These are phyloP conservation scores for Globisporangium barbulae DNA, from an alignment of 352 stramenopile genomes.

Conservation along the genomic window DNA sequence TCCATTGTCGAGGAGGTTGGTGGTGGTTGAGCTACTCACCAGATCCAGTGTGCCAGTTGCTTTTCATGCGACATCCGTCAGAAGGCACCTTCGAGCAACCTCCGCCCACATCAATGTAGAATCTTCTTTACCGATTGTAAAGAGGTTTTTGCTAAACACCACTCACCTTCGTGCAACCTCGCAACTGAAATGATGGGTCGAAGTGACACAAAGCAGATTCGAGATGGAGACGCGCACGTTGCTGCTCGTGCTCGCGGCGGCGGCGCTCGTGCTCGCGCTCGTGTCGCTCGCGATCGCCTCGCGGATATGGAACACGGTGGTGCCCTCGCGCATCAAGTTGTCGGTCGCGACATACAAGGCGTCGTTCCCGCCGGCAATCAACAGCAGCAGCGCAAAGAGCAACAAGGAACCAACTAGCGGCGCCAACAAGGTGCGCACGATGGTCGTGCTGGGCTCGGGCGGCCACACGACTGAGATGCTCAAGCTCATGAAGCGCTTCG, in stretches of 20 bases:
- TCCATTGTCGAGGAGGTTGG: background rate
- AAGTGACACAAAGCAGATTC: background rate
- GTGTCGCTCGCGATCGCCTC: conserved; percentile 4
- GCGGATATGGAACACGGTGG: conserved; percentile 15
- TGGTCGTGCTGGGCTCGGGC: conserved; percentile 83
- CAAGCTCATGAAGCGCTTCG: conserved; percentile 86
- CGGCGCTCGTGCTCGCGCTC: conserved; percentile 10
- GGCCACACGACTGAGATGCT: conserved; percentile 96
- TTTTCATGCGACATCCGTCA: too few species aligned
- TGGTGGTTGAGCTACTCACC: background rate
- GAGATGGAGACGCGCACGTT: background rate
- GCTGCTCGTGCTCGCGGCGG: conserved; percentile 6
- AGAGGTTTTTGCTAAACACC: too few species aligned
- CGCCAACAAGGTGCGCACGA: conserved; percentile 34
- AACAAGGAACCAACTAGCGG: background rate
- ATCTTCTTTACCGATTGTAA: too few species aligned
- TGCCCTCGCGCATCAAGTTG: conserved; percentile 13
- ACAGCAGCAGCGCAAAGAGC: background rate
- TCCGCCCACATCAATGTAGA: too few species aligned
- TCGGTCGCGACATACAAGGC: conserved; percentile 7
- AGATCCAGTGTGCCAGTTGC: background rate
- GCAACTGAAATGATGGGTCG: background rate
- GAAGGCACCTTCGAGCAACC: too few species aligned
- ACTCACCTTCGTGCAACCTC: background rate
- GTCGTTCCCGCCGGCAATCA: background rate